Percentiles rank a stretch among this genome's conserved stretches.
phyloP scores from a whole-genome alignment of 2,329 filamentous ascomycete species.

The Clarireedia paspali region DNA sequence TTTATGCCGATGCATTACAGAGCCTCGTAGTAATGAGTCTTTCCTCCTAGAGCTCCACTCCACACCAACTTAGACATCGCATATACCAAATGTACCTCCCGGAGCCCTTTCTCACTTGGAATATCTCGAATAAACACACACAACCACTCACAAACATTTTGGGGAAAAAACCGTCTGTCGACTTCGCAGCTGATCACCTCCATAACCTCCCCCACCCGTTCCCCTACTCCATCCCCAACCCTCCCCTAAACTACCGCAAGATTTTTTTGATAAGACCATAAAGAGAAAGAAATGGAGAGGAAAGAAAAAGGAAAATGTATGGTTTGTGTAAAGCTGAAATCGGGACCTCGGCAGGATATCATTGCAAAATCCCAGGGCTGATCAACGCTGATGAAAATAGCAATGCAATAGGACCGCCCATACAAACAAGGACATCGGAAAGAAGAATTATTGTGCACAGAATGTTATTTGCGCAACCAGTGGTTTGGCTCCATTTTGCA shows the following conservation, averaged over 20 bases:
- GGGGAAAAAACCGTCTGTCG: slow-evolving; percentile 13
- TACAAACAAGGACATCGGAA: slow-evolving; percentile 29
- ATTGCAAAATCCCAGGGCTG: slow-evolving; percentile 28
- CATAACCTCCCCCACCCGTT: slow-evolving; percentile 9
- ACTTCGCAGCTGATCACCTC: slow-evolving; percentile 17
- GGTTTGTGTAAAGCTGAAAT: slow-evolving; percentile 19
- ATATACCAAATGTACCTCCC: slow-evolving; percentile 16
- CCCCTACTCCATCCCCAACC: slow-evolving; percentile 5
- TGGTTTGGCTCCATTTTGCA: slow-evolving; percentile 15
- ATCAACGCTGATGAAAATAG: slow-evolving; percentile 27
- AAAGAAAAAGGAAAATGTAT: slow-evolving; percentile 17
- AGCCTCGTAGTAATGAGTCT: slow-evolving; percentile 4
- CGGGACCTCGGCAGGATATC: slow-evolving; percentile 30
- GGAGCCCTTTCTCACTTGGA: slow-evolving; percentile 20
- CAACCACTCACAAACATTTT: slow-evolving; percentile 12
- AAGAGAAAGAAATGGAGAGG: slow-evolving; percentile 17
- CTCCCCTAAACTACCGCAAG: slow-evolving; percentile 17
- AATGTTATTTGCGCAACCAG: slow-evolving; percentile 26
- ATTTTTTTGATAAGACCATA: slow-evolving; percentile 23
- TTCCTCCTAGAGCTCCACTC: slow-evolving; percentile 9
- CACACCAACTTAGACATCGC: slow-evolving; percentile 14
- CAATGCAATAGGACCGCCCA: slow-evolving; percentile 31
- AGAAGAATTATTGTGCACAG: slow-evolving; percentile 39
- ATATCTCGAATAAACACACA: slow-evolving; percentile 1
- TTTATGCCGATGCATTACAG: slow-evolving; percentile 8